Evolutionary conservation across 1,284 basidiomycete species (phyloP), one percentile per base, ranked within the genome.

Genomic region (Ustilago hordei): DNA sequence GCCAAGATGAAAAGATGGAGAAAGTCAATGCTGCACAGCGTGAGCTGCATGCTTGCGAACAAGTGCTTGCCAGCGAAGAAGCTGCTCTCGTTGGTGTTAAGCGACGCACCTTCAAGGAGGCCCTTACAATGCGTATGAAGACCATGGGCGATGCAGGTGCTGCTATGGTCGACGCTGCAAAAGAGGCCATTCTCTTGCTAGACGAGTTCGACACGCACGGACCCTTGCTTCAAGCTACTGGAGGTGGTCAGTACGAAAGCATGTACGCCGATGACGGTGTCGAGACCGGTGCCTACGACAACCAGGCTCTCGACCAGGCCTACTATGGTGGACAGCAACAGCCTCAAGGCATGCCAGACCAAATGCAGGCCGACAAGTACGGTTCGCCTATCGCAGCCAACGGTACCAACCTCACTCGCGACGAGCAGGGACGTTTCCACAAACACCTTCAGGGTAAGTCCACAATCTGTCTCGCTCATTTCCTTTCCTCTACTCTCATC

Each of bases 31-130:
- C 85, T 17, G 86, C 86, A 1, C 84, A 86, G 70, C 78, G 84
- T 36, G 87, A 88, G 76, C 71, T 88, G 52, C 80, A 82, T 43
- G 87, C 87, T 8, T 88, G 87, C 72, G 87, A 88, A 67, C 84
- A 85, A 75, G 78, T 80, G 55, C 80, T 84, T 8, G 84, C 86
- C 45, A 81, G 82, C 47, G 87, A 88, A 64, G 86, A 86, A 61
- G 68, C 77, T 2, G 84, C 85, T 3, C 80, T 88, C 12, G 80
- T 84, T 3, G 85, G 85, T 17, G 85, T 86, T 69, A 88, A 88
- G 80, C 78, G 87, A 9, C 78, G 85, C 34, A 87, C 87, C 5
- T 87, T 87, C 82, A 85, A 87, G 59, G 86, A 87, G 61, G 86
- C 86, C 3, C 78, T 88, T n/a, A 83, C 84, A 38, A 83, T 87